phyloP scores from a whole-genome alignment of 306 rosid genomes.

The Cucurbita pepo region DNA sequence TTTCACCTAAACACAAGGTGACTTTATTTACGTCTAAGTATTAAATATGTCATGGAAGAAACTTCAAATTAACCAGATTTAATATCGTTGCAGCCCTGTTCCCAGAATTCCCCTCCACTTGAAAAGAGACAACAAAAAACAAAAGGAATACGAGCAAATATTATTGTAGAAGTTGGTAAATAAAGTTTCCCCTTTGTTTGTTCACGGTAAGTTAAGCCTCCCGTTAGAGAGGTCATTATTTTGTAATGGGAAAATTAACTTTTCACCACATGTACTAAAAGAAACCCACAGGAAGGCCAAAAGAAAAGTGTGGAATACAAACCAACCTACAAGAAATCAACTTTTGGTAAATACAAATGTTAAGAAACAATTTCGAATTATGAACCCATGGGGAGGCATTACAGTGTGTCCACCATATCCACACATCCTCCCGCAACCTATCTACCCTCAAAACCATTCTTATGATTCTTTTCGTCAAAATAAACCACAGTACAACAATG shows the following conservation, averaged over 20 bases:
- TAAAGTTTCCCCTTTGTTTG: neutral
- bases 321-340: neutral
- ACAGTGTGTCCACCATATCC: neutral
- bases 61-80: neutral
- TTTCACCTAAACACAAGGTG: neutral
- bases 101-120: neutral
- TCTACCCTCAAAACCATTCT: neutral
- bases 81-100: neutral
- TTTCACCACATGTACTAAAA: neutral
- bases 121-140: neutral
- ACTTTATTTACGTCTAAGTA: neutral
- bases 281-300: neutral
- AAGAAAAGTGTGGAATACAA: neutral
- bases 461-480: neutral
- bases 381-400: neutral
- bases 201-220: neutral
- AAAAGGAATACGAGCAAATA: neutral
- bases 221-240: neutral
- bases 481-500: neutral
- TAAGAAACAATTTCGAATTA: neutral
- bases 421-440: neutral
- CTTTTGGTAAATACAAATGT: neutral
- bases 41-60: neutral
- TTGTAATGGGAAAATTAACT: neutral
- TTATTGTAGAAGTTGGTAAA: neutral